Percentiles rank a stretch among this genome's conserved stretches.
Evolutionary conservation across 2,329 filamentous ascomycete genomes (phyloP).

Genomic region (Xylaria sp.): DNA sequence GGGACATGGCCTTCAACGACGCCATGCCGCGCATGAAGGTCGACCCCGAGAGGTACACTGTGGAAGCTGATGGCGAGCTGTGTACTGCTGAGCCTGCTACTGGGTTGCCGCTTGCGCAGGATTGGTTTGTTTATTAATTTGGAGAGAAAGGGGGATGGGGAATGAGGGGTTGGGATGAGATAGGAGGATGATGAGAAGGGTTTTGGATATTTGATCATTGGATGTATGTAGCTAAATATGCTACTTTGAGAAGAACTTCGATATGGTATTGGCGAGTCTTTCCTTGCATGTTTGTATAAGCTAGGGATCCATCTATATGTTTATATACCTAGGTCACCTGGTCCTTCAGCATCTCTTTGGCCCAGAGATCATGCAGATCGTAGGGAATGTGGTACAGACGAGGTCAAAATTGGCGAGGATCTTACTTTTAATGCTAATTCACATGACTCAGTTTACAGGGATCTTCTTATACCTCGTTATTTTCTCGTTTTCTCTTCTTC

Average conservation of each 20-base stretch:
- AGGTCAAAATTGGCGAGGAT: no score
- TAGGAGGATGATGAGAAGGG: neutral
- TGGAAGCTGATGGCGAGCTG: slow-evolving; percentile 83
- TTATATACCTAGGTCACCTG: neutral
- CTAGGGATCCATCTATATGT: neutral
- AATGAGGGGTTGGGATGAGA: neutral
- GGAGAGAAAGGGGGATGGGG: neutral
- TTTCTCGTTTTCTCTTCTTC: neutral
- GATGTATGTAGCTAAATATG: neutral
- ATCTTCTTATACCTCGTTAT: no score
- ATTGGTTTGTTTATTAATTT: slow-evolving; percentile 76
- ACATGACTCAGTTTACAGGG: neutral
- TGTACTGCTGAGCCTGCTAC: slow-evolving; percentile 79
- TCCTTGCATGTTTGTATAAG: neutral
- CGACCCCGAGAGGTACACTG: slow-evolving; percentile 88
- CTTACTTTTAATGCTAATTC: no score
- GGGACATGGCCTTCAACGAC: slow-evolving; percentile 91
- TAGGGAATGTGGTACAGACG: no score
- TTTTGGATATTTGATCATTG: neutral
- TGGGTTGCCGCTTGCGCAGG: slow-evolving; percentile 79
- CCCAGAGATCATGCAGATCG: neutral
- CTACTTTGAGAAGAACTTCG: neutral
- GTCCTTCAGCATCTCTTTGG: neutral
- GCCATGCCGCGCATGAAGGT: slow-evolving; percentile 87
- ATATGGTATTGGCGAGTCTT: neutral